A percentile compares a stretch with the other conserved stretches of the same genome.
phyloP scores from a whole-genome alignment of 1,284 basidiomycete species.

The Pyrrhoderma lamaoense region DNA sequence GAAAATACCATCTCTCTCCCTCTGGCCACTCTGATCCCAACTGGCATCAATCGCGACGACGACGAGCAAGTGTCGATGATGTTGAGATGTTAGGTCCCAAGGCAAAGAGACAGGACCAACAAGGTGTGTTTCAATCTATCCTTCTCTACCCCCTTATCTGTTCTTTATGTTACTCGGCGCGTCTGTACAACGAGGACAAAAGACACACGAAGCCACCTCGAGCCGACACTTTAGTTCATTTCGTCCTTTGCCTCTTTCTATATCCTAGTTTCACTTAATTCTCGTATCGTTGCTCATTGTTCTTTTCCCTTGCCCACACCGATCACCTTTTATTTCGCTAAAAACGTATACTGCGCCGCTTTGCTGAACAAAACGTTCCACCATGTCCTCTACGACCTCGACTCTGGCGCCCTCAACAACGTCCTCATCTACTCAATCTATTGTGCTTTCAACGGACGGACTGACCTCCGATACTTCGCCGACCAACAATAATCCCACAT shows the following conservation, averaged over 20 bases:
- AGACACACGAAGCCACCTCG: background rate
- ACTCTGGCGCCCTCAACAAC: background rate
- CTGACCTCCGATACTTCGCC: conserved; percentile 1
- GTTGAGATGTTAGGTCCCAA: too few relatives aligned
- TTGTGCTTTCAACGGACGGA: background rate
- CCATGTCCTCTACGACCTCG: conserved; percentile 4
- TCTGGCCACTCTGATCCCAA: background rate
- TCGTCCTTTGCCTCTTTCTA: background rate
- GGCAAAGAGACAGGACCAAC: background rate
- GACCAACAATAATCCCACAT: conserved; percentile 5
- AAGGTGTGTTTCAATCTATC: background rate
- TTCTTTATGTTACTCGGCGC: background rate
- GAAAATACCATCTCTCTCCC: background rate
- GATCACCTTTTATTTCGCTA: background rate
- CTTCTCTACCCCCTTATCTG: background rate
- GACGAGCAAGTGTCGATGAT: too few relatives aligned
- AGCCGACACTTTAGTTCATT: background rate
- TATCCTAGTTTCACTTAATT: background rate
- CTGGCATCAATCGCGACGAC: too few relatives aligned
- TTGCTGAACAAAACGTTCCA: background rate
- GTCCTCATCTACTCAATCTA: conserved; percentile 3
- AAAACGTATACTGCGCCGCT: background rate
- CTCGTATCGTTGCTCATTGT: background rate
- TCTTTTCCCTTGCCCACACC: background rate
- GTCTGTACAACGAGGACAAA: background rate